Conservation (phyloP, 2,329 filamentous ascomycete species). For the Cladosporium phlei region DNA sequence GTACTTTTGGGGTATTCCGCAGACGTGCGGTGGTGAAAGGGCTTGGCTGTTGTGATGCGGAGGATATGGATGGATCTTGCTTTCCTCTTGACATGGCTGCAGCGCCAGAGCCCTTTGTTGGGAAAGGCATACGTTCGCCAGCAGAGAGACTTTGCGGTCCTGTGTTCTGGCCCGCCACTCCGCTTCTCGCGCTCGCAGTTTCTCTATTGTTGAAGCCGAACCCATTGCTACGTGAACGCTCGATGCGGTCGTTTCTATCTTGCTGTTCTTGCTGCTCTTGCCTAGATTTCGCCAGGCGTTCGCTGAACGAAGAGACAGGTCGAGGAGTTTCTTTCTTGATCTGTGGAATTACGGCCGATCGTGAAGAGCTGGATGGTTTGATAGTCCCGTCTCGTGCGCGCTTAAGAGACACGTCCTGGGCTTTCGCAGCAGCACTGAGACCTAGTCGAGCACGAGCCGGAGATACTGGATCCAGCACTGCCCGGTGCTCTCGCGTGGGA, state of each 20-base stretch:
- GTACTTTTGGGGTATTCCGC: background rate
- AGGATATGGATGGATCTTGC: background rate
- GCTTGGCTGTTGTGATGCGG: background rate
- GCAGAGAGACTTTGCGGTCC: background rate
- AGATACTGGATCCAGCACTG: constrained; percentile 58
- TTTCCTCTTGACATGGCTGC: background rate
- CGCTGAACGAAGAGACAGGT: constrained; percentile 59
- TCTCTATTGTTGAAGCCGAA: constrained; percentile 20
- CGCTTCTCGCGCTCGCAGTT: background rate
- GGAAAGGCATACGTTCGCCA: constrained; percentile 6
- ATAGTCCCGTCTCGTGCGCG: constrained; percentile 48
- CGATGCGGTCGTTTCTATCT: constrained; percentile 41
- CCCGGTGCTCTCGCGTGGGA: constrained; percentile 49
- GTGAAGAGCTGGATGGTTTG: constrained; percentile 20
- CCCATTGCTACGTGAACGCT: constrained; percentile 36
- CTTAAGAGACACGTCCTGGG: constrained; percentile 78
- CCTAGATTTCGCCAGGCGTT: constrained; percentile 70
- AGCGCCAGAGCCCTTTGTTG: background rate
- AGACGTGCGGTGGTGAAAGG: background rate
- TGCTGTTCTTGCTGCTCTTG: constrained; percentile 39
- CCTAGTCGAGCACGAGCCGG: constrained; percentile 76
- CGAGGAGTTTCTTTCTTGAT: background rate
- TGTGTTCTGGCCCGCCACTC: background rate
- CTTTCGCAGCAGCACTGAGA: constrained; percentile 81
- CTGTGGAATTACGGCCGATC: background rate